Conservation (phyloP, 2,329 filamentous ascomycete genomes). For the Trichoderma guizhouense region DNA sequence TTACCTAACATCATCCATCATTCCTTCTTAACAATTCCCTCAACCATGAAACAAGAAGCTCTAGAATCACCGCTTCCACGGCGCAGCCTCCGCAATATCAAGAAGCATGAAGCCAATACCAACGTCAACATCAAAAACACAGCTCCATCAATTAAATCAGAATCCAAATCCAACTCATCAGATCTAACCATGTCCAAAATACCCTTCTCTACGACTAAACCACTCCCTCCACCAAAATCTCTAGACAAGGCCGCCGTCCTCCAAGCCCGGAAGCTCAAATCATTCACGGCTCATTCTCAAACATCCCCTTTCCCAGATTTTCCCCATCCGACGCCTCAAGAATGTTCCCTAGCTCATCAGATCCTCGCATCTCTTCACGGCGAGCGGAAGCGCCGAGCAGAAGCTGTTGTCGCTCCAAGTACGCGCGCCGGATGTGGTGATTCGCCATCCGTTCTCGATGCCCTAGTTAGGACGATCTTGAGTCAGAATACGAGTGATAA, state of each 20-base stretch:
- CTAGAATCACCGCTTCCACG: background rate
- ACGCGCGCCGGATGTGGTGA: slow-evolving; percentile 61
- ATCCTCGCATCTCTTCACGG: slow-evolving; percentile 66
- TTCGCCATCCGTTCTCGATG: slow-evolving; percentile 49
- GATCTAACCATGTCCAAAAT: background rate
- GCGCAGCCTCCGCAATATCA: slow-evolving; percentile 20
- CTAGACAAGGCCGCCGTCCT: slow-evolving; percentile 28
- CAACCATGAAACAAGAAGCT: background rate
- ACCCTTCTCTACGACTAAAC: background rate
- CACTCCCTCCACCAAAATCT: background rate
- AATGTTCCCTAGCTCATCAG: slow-evolving; percentile 65
- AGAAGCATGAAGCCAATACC: background rate
- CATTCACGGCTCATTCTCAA: slow-evolving; percentile 38
- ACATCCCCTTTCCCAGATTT: slow-evolving; percentile 66
- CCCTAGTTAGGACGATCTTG: slow-evolving; percentile 50
- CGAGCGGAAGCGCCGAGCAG: slow-evolving; percentile 53
- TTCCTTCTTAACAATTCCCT: too few relatives aligned
- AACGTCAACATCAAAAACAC: background rate
- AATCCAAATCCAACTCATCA: background rate
- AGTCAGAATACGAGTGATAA: slow-evolving; percentile 51
- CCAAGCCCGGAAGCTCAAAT: slow-evolving; percentile 43
- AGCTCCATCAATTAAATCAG: background rate
- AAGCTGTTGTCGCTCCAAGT: slow-evolving; percentile 58
- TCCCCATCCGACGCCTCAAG: slow-evolving; percentile 59
- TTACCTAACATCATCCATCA: too few relatives aligned